These are phyloP conservation scores for Aspergillus flavus DNA, from an alignment of 2,329 filamentous ascomycete species.

Conservation along the genomic window DNA sequence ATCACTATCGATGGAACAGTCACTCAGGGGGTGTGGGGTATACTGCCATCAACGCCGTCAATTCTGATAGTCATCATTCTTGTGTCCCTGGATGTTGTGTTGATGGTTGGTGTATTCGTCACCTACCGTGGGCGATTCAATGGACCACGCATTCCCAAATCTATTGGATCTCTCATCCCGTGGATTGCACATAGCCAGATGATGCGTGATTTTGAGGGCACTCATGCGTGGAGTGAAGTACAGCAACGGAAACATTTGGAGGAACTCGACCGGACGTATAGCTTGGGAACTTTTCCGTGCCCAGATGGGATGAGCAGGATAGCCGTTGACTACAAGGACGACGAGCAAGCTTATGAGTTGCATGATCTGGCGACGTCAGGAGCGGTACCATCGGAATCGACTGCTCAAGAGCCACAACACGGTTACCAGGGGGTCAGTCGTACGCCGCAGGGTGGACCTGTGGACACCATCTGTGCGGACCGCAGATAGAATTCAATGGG, in stretches of 20 bases:
- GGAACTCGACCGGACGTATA: neutral
- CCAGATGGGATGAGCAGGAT: neutral
- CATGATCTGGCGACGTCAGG: neutral
- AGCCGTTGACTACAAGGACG: neutral
- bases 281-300: neutral
- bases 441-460: neutral
- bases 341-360: neutral
- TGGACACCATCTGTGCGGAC: too few species aligned
- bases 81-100: neutral
- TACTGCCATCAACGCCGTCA: neutral
- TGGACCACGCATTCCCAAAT: slow-evolving; percentile 4
- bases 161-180: slow-evolving; percentile 2
- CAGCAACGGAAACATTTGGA: neutral
- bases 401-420: neutral
- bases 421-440: neutral
- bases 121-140: neutral
- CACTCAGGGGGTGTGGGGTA: neutral
- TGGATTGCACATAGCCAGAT: slow-evolving; percentile 8
- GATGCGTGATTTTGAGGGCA: neutral
- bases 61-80: slow-evolving; percentile 5
- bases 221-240: neutral
- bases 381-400: neutral
- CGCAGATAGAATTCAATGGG: too few species aligned
- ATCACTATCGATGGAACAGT: neutral
- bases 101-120: neutral